phyloP scores from a whole-genome alignment of 805 yeast species.

The Barnettozyma populi region DNA sequence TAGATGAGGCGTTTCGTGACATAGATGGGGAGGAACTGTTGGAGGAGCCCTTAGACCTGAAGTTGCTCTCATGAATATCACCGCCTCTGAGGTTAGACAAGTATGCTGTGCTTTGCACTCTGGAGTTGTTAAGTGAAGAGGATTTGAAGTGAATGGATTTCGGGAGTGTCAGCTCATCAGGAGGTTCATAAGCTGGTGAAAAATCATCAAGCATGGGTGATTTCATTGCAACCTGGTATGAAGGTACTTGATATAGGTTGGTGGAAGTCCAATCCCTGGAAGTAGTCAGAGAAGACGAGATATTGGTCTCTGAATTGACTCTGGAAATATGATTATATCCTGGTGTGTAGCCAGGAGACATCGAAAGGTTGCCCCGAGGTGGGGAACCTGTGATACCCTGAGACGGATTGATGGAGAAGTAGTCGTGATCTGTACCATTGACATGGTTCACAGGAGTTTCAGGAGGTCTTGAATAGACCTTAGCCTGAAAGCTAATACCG shows the following conservation, averaged over 20 bases:
- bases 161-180: constrained; percentile 22
- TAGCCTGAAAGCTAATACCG: constrained; percentile 15
- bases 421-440: constrained; percentile 27
- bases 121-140: constrained; percentile 23
- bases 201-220: constrained; percentile 45
- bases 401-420: constrained; percentile 27
- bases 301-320: constrained; percentile 41
- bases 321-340: constrained; percentile 54
- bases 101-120: constrained; percentile 24
- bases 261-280: constrained; percentile 36
- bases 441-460: constrained; percentile 22
- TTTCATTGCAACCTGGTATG: constrained; percentile 74
- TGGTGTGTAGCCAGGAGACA: constrained; percentile 48
- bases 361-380: constrained; percentile 10
- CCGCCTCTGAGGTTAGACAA: constrained; percentile 20
- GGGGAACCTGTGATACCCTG: neutral
- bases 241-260: constrained; percentile 67
- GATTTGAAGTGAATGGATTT: constrained; percentile 24
- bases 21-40: constrained; percentile 18
- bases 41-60: constrained; percentile 10
- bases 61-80: constrained; percentile 3
- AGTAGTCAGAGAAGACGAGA: constrained; percentile 9
- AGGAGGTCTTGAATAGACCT: constrained; percentile 6
- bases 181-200: constrained; percentile 60
- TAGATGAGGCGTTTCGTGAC: constrained; percentile 19